These are phyloP conservation scores for Penicillium chermesinum DNA, from an alignment of 495 filamentous ascomycete genomes.

Conservation along the genomic window DNA sequence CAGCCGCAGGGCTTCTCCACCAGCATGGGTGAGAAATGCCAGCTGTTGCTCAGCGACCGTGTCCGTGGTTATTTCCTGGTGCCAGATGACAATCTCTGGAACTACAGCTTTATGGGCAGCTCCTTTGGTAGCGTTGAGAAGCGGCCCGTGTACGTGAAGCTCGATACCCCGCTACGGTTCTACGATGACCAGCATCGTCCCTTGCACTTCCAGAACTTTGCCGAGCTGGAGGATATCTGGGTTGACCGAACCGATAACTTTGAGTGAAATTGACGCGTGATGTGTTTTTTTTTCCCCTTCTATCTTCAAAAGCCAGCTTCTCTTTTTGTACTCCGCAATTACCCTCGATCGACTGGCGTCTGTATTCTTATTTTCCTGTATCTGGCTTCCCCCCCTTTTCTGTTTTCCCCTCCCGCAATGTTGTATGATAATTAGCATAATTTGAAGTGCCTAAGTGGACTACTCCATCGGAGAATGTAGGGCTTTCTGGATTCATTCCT, in stretches of 20 bases:
- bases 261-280: no score
- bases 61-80: slow-evolving; percentile 94
- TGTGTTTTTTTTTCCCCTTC: slow-evolving; percentile 19
- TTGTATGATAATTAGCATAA: slow-evolving; percentile 25
- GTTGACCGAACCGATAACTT: slow-evolving; percentile 85
- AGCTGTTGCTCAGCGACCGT: slow-evolving; percentile 84
- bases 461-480: no score
- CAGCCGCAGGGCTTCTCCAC: slow-evolving; percentile 91
- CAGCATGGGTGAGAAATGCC: slow-evolving; percentile 90
- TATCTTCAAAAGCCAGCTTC: slow-evolving; percentile 11
- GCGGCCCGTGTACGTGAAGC: slow-evolving; percentile 81
- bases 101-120: slow-evolving; percentile 96
- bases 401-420: slow-evolving; percentile 7
- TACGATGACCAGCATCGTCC: slow-evolving; percentile 92
- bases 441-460: slow-evolving; percentile 23
- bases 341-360: slow-evolving; percentile 7
- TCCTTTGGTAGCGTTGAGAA: slow-evolving; percentile 84
- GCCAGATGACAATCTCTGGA: slow-evolving; percentile 88
- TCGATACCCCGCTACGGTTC: slow-evolving; percentile 84
- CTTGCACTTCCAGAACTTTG: slow-evolving; percentile 91
- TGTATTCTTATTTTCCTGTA: slow-evolving; percentile 13
- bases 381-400: slow-evolving; percentile 9
- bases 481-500: no score
- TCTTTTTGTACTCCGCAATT: slow-evolving; percentile 13
- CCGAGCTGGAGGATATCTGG: slow-evolving; percentile 85